Percentiles rank a stretch among this genome's conserved stretches.
These are phyloP conservation scores for Hygrophorus pudorinus DNA, from an alignment of 768 basidiomycete genomes.

Conservation along the genomic window DNA sequence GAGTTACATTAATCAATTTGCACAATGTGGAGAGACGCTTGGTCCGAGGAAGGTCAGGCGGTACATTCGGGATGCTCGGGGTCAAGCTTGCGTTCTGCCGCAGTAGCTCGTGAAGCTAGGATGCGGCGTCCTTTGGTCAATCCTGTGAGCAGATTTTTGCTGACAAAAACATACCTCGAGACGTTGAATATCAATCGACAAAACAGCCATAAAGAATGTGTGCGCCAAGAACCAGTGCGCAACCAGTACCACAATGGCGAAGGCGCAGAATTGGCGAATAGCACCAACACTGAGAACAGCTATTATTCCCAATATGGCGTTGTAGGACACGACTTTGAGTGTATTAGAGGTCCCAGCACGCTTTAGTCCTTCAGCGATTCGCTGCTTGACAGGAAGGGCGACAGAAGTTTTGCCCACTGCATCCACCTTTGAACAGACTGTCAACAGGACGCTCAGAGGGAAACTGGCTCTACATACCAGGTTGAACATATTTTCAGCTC, in stretches of 20 bases:
- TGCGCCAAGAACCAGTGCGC: slow-evolving; percentile 97
- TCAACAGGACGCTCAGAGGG: slow-evolving; percentile 7
- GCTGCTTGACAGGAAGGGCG: slow-evolving; percentile 81
- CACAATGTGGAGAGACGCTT: slow-evolving; percentile 34
- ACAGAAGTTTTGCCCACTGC: slow-evolving; percentile 79
- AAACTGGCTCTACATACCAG: slow-evolving; percentile 42
- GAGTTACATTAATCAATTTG: slow-evolving; percentile 28
- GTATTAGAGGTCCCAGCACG: slow-evolving; percentile 87
- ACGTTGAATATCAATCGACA: slow-evolving; percentile 93
- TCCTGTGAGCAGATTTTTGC: neutral
- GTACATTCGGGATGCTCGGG: slow-evolving; percentile 27
- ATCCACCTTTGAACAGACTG: slow-evolving; percentile 50
- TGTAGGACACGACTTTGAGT: slow-evolving; percentile 84
- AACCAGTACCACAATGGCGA: slow-evolving; percentile 88
- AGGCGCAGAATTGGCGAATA: slow-evolving; percentile 86
- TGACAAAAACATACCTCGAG: slow-evolving; percentile 49
- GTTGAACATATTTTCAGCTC: slow-evolving; percentile 96
- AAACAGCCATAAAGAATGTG: slow-evolving; percentile 89
- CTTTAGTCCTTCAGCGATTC: slow-evolving; percentile 86
- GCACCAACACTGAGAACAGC: slow-evolving; percentile 68
- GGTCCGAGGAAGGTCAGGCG: slow-evolving; percentile 19
- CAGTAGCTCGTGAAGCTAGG: slow-evolving; percentile 76
- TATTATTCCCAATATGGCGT: slow-evolving; percentile 66
- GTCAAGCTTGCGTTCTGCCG: slow-evolving; percentile 55
- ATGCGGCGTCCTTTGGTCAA: slow-evolving; percentile 6